These are phyloP conservation scores for Neonectria hederae DNA, from an alignment of 2,329 filamentous ascomycete species.

Conservation along the genomic window DNA sequence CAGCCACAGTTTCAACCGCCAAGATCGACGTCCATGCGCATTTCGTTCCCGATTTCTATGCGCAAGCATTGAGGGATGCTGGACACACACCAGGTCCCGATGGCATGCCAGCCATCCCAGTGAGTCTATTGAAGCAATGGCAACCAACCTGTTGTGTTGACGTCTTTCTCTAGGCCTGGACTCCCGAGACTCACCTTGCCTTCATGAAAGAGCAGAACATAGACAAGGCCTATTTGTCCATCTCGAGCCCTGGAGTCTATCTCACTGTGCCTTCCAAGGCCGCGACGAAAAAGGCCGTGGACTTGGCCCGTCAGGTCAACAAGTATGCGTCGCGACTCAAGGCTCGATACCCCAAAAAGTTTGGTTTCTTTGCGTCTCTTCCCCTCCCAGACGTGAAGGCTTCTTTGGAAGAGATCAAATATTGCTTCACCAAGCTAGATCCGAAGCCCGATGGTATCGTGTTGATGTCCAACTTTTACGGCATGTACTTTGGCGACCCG, in stretches of 20 bases:
- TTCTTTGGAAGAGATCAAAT: constrained; percentile 58
- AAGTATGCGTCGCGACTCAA: constrained; percentile 34
- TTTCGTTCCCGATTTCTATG: constrained; percentile 39
- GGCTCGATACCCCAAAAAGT: constrained; percentile 25
- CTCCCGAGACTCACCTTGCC: constrained; percentile 24
- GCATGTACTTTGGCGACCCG: constrained; percentile 60
- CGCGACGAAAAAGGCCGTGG: constrained; percentile 29
- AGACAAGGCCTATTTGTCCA: constrained; percentile 34
- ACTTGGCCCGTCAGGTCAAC: constrained; percentile 34
- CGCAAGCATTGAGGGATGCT: constrained; percentile 31
- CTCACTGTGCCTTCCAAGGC: constrained; percentile 32
- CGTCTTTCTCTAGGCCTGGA: constrained; percentile 16
- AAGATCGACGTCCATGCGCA: constrained; percentile 41
- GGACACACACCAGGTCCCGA: constrained; percentile 38
- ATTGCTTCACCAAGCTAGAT: constrained; percentile 51
- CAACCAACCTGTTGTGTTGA: neutral
- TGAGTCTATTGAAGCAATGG: constrained; percentile 8
- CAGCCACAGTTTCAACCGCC: neutral
- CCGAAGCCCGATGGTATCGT: constrained; percentile 58
- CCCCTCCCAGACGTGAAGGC: constrained; percentile 60
- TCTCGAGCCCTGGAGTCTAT: constrained; percentile 41
- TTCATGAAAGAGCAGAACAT: constrained; percentile 37
- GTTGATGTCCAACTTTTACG: constrained; percentile 62
- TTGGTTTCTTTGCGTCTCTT: constrained; percentile 64
- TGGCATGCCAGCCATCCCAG: constrained; percentile 40